Conservation (phyloP, 257 asterid genomes). For the Vinca minor region DNA sequence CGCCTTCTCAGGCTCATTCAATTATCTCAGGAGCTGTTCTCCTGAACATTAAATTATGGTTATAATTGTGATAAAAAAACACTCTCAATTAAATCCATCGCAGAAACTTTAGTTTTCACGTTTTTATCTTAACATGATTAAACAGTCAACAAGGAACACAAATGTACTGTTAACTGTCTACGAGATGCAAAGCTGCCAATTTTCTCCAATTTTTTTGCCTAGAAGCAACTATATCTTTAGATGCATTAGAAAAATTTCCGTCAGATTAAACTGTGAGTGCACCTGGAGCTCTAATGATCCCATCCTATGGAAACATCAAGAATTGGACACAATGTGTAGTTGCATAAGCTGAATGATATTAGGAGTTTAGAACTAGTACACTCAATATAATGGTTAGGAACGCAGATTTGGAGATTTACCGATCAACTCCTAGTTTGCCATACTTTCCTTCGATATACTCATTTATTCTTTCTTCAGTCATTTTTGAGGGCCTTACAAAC, state of each 20-base stretch:
- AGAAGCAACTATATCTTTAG: not conserved
- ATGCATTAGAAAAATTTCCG: not conserved
- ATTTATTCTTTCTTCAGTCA: conserved; percentile 59
- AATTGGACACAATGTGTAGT: not conserved
- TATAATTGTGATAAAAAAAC: not conserved
- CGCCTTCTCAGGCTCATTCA: not conserved
- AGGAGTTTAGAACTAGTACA: not conserved
- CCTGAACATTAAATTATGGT: not conserved
- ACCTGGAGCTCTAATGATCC: not conserved
- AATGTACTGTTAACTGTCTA: not conserved
- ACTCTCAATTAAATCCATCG: not conserved
- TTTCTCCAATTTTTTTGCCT: no score
- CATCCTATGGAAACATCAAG: not conserved
- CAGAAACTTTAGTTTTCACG: no score
- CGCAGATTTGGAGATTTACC: conserved; percentile 32
- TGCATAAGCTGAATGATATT: not conserved
- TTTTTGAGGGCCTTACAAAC: conserved; percentile 85
- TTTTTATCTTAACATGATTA: no score
- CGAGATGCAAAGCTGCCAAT: not conserved
- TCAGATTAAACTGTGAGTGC: no score
- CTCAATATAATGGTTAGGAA: not conserved
- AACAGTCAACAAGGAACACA: not conserved
- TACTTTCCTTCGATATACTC: conserved; percentile 85
- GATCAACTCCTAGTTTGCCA: conserved; percentile 75
- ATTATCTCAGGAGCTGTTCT: not conserved